Percentiles rank a stretch among this genome's conserved stretches.
Conservation (phyloP, 805 yeast genomes). For the Phaffomyces antillensis region DNA sequence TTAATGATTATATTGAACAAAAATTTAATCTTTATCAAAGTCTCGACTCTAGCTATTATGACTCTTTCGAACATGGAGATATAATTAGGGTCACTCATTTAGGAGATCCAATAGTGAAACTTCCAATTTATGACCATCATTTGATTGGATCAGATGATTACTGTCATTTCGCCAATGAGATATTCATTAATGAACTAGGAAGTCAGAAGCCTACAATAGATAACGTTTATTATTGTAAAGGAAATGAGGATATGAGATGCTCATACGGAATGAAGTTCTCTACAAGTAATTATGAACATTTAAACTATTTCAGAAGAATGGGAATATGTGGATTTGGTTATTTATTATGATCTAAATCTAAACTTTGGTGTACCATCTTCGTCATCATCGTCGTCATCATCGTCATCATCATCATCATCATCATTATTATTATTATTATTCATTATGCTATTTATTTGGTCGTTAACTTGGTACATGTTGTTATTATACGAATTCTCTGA, state of each 20-base stretch:
- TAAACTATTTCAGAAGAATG: constrained; percentile 23
- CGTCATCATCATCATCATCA: constrained; percentile 2
- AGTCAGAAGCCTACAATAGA: constrained; percentile 8
- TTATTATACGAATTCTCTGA: background rate
- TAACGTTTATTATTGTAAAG: constrained; percentile 71
- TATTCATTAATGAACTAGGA: constrained; percentile 20
- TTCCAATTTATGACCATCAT: constrained; percentile 16
- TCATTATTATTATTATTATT: constrained; percentile 5
- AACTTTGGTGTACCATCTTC: constrained; percentile 31
- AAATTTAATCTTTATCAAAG: constrained; percentile 4
- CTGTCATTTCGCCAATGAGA: constrained; percentile 15
- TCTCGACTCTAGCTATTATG: background rate
- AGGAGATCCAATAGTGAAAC: constrained; percentile 22
- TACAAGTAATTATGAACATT: constrained; percentile 19
- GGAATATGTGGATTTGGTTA: constrained; percentile 22
- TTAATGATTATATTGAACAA: constrained; percentile 10
- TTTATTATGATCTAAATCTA: constrained; percentile 21
- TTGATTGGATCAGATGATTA: constrained; percentile 13
- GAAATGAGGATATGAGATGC: constrained; percentile 58
- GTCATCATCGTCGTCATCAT: constrained; percentile 22
- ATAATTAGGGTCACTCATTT: constrained; percentile 20
- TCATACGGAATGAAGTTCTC: constrained; percentile 15
- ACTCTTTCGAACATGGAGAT: constrained; percentile 1
- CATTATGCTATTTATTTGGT: background rate
- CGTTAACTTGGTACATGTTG: background rate